phyloP scores from a whole-genome alignment of 495 filamentous ascomycete species.

The Aspergillus nanangensis region DNA sequence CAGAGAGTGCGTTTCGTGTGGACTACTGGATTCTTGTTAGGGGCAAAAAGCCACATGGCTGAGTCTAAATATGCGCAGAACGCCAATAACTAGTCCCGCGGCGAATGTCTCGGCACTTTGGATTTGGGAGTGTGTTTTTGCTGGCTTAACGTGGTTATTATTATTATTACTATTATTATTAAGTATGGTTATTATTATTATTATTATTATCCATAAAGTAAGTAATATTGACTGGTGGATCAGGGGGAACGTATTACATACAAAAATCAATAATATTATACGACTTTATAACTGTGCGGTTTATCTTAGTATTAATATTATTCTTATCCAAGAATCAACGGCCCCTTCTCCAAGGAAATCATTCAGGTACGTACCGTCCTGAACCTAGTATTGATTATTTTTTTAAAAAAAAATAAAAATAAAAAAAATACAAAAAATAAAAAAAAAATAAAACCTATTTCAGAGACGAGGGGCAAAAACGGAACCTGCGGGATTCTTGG shows the following conservation, averaged over 20 bases:
- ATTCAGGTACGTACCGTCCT: too few relatives aligned
- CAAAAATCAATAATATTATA: too few relatives aligned
- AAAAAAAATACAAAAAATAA: background rate
- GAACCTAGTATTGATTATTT: too few relatives aligned
- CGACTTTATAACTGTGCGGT: too few relatives aligned
- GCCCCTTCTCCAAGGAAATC: too few relatives aligned
- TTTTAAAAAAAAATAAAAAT: background rate
- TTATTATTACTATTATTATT: too few relatives aligned
- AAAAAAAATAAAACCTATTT: background rate
- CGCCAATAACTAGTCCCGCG: constrained; percentile 2
- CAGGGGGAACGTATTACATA: too few relatives aligned
- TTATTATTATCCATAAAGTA: background rate
- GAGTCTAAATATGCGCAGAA: constrained; percentile 2
- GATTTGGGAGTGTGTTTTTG: background rate
- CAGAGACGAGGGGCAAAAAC: background rate
- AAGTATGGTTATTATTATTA: too few relatives aligned
- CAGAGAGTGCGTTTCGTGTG: background rate
- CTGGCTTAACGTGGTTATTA: background rate
- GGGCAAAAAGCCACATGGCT: constrained; percentile 18
- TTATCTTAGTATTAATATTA: too few relatives aligned
- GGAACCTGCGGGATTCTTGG: background rate
- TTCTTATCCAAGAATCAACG: too few relatives aligned
- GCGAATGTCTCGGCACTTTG: background rate
- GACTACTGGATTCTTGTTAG: constrained; percentile 3
- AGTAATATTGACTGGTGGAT: too few relatives aligned